These are phyloP conservation scores for Termitomyces sp. DNA, from an alignment of 768 basidiomycete genomes.

Conservation along the genomic window DNA sequence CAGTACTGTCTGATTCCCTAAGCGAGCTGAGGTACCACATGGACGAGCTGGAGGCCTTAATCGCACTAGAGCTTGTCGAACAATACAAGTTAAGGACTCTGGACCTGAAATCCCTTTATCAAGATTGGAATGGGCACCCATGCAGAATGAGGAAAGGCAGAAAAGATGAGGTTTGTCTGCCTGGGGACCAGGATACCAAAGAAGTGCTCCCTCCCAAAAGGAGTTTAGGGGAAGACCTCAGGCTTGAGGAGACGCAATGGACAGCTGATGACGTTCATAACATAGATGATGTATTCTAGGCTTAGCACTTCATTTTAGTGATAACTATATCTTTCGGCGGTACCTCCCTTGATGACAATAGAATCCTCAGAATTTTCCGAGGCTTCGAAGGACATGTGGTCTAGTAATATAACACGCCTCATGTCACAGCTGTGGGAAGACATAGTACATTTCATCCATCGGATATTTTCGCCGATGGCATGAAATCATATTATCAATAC, in stretches of 20 bases:
- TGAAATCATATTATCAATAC: not conserved
- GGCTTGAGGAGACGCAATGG: conserved; percentile 1
- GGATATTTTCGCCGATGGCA: not conserved
- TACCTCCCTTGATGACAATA: not conserved
- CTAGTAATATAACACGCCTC: not conserved
- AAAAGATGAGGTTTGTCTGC: not conserved
- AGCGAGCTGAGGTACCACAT: conserved; percentile 28
- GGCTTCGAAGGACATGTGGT: not conserved
- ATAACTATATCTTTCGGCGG: not conserved
- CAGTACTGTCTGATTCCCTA: conserved; percentile 27
- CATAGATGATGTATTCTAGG: conserved; percentile 15
- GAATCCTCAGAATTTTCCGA: not conserved
- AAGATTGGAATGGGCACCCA: not conserved
- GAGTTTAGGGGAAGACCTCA: conserved; percentile 2
- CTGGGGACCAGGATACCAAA: not conserved
- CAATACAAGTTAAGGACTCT: conserved; percentile 23
- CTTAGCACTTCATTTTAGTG: not conserved
- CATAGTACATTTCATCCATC: not conserved
- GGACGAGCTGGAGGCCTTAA: conserved; percentile 29
- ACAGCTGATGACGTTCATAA: not conserved
- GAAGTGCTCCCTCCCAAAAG: not conserved
- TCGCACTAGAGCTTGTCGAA: conserved; percentile 26
- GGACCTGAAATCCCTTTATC: conserved; percentile 17
- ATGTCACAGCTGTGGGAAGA: conserved; percentile 7
- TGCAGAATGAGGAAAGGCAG: not conserved